Evolutionary conservation across 192 early-diverging fungal genomes (phyloP).

Genomic region (Mortierella antarctica): DNA sequence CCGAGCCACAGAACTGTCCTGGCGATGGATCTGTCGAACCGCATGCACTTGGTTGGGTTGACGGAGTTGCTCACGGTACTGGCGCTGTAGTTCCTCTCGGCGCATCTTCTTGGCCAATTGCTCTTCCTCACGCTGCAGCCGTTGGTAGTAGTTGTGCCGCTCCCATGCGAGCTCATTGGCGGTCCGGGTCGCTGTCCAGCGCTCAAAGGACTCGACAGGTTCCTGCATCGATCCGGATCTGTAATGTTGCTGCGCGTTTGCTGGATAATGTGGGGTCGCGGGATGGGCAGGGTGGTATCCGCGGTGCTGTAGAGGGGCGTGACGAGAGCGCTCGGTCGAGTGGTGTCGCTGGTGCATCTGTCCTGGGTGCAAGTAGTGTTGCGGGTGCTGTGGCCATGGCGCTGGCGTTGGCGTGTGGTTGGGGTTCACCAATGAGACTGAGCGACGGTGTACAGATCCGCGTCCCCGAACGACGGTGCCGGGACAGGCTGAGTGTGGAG

Average conservation of each 20-base stretch:
- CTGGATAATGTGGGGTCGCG: no score
- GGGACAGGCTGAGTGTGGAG: background rate
- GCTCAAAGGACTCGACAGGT: background rate
- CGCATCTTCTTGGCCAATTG: background rate
- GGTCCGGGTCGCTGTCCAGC: slow-evolving; percentile 5
- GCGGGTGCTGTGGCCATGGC: background rate
- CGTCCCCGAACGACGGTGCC: background rate
- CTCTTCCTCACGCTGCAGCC: slow-evolving; percentile 28
- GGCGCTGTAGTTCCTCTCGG: background rate
- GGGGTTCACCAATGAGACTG: slow-evolving; percentile 18
- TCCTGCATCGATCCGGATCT: no score
- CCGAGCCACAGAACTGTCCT: slow-evolving; percentile 17
- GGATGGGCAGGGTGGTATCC: background rate
- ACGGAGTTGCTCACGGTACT: background rate
- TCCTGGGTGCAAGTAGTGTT: background rate
- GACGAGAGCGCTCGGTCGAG: background rate
- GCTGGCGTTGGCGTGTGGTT: background rate
- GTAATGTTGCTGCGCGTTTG: background rate
- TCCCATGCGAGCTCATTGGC: slow-evolving; percentile 47
- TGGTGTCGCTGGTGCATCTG: slow-evolving; percentile 1
- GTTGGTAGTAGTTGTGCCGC: slow-evolving; percentile 35
- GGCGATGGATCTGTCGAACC: background rate
- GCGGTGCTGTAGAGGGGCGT: background rate
- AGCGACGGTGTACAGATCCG: slow-evolving; percentile 8
- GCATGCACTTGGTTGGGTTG: background rate